A percentile compares a stretch with the other conserved stretches of the same genome.
These are phyloP conservation scores for Gaeumannomyces tritici DNA, from an alignment of 2,329 filamentous ascomycete species.

Conservation along the genomic window DNA sequence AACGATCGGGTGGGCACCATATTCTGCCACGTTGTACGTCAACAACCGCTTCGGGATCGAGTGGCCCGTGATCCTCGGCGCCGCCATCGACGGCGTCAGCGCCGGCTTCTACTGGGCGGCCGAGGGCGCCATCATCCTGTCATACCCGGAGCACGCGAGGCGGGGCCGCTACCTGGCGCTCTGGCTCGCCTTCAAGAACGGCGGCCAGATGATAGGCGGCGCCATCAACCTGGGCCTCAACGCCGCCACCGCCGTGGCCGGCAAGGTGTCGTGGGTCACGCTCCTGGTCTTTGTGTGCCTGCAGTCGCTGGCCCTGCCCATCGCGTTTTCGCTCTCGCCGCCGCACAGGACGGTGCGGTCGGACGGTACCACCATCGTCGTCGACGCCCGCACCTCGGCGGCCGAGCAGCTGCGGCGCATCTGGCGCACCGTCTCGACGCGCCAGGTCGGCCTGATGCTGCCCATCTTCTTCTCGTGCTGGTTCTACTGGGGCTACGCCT, in stretches of 20 bases:
- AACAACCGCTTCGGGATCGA: slow-evolving; percentile 54
- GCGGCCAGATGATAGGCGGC: slow-evolving; percentile 36
- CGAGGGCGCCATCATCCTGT: slow-evolving; percentile 55
- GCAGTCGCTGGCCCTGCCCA: slow-evolving; percentile 31
- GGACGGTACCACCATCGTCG: slow-evolving; percentile 23
- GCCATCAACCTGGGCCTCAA: slow-evolving; percentile 40
- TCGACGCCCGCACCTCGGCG: neutral
- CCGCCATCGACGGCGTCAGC: slow-evolving; percentile 50
- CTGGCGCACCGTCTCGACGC: slow-evolving; percentile 1
- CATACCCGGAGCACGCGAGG: slow-evolving; percentile 53
- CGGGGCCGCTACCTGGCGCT: slow-evolving; percentile 46
- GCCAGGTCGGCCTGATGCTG: slow-evolving; percentile 5
- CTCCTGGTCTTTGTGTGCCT: slow-evolving; percentile 36
- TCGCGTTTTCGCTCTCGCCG: slow-evolving; percentile 31
- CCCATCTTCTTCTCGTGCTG: slow-evolving; percentile 50
- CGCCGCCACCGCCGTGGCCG: slow-evolving; percentile 21
- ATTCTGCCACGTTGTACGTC: slow-evolving; percentile 53
- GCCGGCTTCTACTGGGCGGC: slow-evolving; percentile 61
- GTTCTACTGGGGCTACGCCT: slow-evolving; percentile 4
- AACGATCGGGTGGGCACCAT: slow-evolving; percentile 51
- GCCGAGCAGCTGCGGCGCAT: slow-evolving; percentile 1
- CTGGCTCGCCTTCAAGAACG: slow-evolving; percentile 30
- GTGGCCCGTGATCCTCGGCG: slow-evolving; percentile 56
- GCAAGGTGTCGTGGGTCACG: slow-evolving; percentile 26
- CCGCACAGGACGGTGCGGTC: slow-evolving; percentile 32